A percentile compares a stretch with the other conserved stretches of the same genome.
These are phyloP conservation scores for Teunomyces atbi DNA, from an alignment of 805 yeast species.

Conservation along the genomic window DNA sequence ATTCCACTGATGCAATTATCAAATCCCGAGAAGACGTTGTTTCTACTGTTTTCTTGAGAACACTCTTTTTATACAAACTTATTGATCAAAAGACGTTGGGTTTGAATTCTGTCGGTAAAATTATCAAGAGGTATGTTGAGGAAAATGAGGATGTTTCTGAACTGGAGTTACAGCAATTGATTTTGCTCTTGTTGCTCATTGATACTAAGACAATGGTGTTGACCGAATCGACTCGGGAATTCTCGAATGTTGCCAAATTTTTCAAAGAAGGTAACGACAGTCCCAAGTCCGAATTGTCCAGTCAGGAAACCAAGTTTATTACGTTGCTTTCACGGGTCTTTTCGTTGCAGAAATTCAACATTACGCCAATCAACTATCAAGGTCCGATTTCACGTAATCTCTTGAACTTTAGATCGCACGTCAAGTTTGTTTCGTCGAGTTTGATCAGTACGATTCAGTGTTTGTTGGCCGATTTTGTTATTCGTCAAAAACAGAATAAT, in stretches of 20 bases:
- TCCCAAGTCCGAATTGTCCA: slow-evolving; percentile 24
- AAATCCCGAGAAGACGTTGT: slow-evolving; percentile 51
- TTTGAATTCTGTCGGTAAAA: slow-evolving; percentile 52
- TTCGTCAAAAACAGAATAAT: slow-evolving; percentile 42
- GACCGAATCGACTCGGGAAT: slow-evolving; percentile 35
- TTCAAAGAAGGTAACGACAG: slow-evolving; percentile 23
- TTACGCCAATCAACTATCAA: slow-evolving; percentile 46
- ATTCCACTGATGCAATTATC: slow-evolving; percentile 25
- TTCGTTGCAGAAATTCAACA: slow-evolving; percentile 33
- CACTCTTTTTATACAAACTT: slow-evolving; percentile 51
- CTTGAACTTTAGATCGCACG: slow-evolving; percentile 63
- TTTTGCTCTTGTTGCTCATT: slow-evolving; percentile 47
- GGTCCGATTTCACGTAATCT: slow-evolving; percentile 72
- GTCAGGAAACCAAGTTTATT: slow-evolving; percentile 37
- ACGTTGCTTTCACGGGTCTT: slow-evolving; percentile 37
- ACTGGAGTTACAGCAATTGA: slow-evolving; percentile 37
- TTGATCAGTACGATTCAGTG: slow-evolving; percentile 55
- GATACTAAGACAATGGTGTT: slow-evolving; percentile 37
- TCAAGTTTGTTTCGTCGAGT: slow-evolving; percentile 50
- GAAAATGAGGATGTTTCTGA: slow-evolving; percentile 13
- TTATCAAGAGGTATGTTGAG: slow-evolving; percentile 36
- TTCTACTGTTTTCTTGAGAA: slow-evolving; percentile 54
- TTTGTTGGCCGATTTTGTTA: slow-evolving; percentile 48
- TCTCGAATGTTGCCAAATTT: slow-evolving; percentile 29
- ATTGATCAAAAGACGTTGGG: slow-evolving; percentile 40